Evolutionary conservation across 164 flowering plant species (phyloP).

Genomic region (Kalanchoe fedtschenkoi): DNA sequence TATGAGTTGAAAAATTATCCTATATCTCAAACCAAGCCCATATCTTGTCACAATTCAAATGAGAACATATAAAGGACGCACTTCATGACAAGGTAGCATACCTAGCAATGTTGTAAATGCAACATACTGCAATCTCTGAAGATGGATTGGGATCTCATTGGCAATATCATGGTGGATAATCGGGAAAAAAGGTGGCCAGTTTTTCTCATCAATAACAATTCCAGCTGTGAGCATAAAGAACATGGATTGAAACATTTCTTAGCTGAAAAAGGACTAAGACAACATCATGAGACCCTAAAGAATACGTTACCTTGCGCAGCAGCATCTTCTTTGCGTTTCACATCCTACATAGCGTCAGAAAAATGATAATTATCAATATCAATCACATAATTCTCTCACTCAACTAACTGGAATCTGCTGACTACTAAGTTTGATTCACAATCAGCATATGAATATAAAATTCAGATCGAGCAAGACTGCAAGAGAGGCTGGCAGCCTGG

Average conservation of each 20-base stretch:
- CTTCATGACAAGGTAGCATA: slow-evolving; percentile 15
- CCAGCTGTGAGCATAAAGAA: slow-evolving; percentile 57
- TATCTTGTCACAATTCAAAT: background rate
- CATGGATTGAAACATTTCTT: background rate
- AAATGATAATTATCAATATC: background rate
- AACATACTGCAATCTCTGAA: slow-evolving; percentile 68
- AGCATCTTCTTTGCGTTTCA: slow-evolving; percentile 90
- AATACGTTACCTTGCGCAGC: slow-evolving; percentile 63
- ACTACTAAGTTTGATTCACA: background rate
- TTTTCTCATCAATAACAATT: slow-evolving; percentile 70
- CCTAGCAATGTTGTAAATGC: slow-evolving; percentile 77
- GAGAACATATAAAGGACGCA: background rate
- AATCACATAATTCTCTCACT: background rate
- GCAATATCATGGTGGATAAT: slow-evolving; percentile 90
- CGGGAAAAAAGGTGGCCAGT: slow-evolving; percentile 92
- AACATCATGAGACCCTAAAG: background rate
- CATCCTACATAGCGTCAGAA: slow-evolving; percentile 37
- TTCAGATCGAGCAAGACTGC: too few relatives aligned
- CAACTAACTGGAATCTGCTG: background rate
- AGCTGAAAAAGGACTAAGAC: background rate
- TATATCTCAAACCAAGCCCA: too few relatives aligned
- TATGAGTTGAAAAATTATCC: background rate
- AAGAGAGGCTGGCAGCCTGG: too few relatives aligned
- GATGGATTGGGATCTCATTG: slow-evolving; percentile 80
- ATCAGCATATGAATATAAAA: background rate